phyloP scores from a whole-genome alignment of 805 yeast genomes.

The Candida namnaoensis region DNA sequence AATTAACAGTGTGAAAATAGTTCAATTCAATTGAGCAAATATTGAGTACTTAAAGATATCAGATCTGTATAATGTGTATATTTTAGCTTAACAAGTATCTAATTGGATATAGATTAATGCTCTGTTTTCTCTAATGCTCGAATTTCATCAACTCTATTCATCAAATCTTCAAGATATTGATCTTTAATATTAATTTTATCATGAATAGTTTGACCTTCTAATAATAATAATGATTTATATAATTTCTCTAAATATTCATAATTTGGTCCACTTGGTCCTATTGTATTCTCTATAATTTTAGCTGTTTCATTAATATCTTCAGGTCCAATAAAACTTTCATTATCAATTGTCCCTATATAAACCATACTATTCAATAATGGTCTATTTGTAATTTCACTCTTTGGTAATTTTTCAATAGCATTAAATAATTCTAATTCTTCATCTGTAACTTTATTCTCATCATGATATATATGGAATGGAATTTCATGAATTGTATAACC shows the following conservation, averaged over 20 bases:
- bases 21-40: too few relatives aligned
- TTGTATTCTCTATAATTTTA: conserved; percentile 37
- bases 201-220: conserved; percentile 3
- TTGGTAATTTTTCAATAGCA: conserved; percentile 20
- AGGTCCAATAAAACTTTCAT: conserved; percentile 81
- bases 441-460: conserved; percentile 5
- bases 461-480: conserved; percentile 43
- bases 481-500: conserved; percentile 72
- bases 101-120: too few relatives aligned
- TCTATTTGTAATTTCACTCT: conserved; percentile 25
- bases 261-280: conserved; percentile 82
- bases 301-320: conserved; percentile 58
- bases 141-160: conserved; percentile 3
- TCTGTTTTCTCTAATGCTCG: too few relatives aligned
- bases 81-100: too few relatives aligned
- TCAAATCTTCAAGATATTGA: conserved; percentile 10
- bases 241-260: conserved; percentile 57
- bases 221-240: conserved; percentile 34
- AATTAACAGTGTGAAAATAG: too few relatives aligned
- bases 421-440: conserved; percentile 11
- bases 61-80: too few relatives aligned
- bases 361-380: conserved; percentile 47
- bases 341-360: conserved; percentile 77
- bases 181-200: conserved; percentile 8
- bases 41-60: too few relatives aligned